These are phyloP conservation scores for Trichoderma sp. DNA, from an alignment of 2,329 filamentous ascomycete species.

Conservation along the genomic window DNA sequence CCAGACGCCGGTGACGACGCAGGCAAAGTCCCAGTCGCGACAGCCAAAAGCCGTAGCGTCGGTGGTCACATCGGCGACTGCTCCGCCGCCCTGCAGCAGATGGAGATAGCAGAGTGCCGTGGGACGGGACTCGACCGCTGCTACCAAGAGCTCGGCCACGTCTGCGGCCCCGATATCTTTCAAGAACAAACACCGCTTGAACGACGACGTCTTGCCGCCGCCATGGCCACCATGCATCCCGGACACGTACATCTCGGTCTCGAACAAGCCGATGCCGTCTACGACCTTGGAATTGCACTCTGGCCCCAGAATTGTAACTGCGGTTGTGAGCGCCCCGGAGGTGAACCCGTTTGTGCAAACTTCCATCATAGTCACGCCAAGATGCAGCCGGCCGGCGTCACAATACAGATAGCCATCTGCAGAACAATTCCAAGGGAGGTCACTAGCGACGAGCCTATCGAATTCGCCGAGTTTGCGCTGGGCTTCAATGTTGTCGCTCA, in stretches of 20 bases:
- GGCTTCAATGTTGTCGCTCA: slow-evolving; percentile 30
- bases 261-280: slow-evolving; percentile 51
- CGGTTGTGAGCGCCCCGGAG: slow-evolving; percentile 15
- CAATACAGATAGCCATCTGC: slow-evolving; percentile 56
- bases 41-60: slow-evolving; percentile 58
- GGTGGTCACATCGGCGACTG: slow-evolving; percentile 41
- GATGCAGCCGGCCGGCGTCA: slow-evolving; percentile 41
- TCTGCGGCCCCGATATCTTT: slow-evolving; percentile 40
- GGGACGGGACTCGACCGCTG: slow-evolving; percentile 47
- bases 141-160: slow-evolving; percentile 38
- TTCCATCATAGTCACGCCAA: slow-evolving; percentile 53
- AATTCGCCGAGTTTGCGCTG: slow-evolving; percentile 38
- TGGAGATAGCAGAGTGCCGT: slow-evolving; percentile 58
- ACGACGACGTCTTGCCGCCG: slow-evolving; percentile 57
- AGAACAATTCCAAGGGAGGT: slow-evolving; percentile 44
- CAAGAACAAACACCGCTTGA: slow-evolving; percentile 63
- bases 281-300: slow-evolving; percentile 35
- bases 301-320: slow-evolving; percentile 32
- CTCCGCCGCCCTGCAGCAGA: slow-evolving; percentile 57
- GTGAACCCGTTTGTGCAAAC: slow-evolving; percentile 27
- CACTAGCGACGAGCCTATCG: slow-evolving; percentile 36
- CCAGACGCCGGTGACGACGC: slow-evolving; percentile 62
- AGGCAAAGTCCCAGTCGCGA: slow-evolving; percentile 62
- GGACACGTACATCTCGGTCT: slow-evolving; percentile 59
- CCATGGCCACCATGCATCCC: slow-evolving; percentile 57